These are phyloP conservation scores for Bryoerythrophyllum caledonicum DNA, from an alignment of 225 moss, liverwort and hornwort genomes.

Conservation along the genomic window DNA sequence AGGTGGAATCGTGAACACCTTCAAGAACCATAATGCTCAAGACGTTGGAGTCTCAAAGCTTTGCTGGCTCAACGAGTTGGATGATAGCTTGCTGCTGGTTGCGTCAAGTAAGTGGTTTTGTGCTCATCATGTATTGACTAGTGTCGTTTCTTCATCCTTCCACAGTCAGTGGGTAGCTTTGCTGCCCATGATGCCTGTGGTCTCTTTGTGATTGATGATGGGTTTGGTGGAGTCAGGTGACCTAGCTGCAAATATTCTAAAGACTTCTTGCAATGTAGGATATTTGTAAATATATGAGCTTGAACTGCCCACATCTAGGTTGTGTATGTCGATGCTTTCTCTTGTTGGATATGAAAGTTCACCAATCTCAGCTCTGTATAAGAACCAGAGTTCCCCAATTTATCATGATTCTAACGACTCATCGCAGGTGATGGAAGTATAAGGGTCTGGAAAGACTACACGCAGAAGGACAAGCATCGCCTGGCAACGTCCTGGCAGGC, in stretches of 20 bases:
- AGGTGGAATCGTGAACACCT: slow-evolving; percentile 69
- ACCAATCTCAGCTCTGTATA: not conserved
- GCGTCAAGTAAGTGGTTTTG: slow-evolving; percentile 75
- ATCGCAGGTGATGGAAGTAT: slow-evolving; percentile 88
- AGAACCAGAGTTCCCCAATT: not conserved
- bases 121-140: not conserved
- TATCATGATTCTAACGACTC: slow-evolving; percentile 8
- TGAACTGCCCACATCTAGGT: not conserved
- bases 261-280: slow-evolving; percentile 3
- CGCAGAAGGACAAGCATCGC: slow-evolving; percentile 74
- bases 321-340: slow-evolving; percentile 3
- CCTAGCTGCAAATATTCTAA: slow-evolving; percentile 1
- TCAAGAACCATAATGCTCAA: slow-evolving; percentile 78
- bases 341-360: not conserved
- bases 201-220: not conserved
- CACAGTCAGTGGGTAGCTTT: not conserved
- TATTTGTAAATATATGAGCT: not conserved
- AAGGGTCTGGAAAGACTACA: slow-evolving; percentile 96
- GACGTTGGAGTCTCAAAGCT: slow-evolving; percentile 87
- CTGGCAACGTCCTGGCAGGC: slow-evolving; percentile 94
- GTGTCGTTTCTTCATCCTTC: not conserved
- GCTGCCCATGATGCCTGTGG: not conserved
- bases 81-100: slow-evolving; percentile 85
- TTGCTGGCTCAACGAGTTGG: slow-evolving; percentile 92
- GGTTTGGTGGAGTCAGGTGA: not conserved